phyloP scores from a whole-genome alignment of 2,329 filamentous ascomycete species.

The Ceratocystis smalleyi region DNA sequence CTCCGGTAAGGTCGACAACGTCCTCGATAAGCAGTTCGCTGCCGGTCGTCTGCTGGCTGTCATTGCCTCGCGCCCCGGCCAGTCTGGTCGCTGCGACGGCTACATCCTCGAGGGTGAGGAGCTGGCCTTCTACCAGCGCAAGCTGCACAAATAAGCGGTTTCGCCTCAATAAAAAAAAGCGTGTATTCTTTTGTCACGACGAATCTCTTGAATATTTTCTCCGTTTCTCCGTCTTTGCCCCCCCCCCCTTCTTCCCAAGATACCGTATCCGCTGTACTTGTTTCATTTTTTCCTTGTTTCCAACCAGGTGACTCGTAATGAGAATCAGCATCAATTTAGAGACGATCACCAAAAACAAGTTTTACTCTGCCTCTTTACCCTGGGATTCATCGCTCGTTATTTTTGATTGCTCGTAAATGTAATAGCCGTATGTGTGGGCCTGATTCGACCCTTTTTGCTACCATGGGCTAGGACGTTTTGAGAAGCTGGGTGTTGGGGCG shows the following conservation, averaged over 20 bases:
- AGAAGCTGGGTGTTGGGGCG: too few species aligned
- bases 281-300: constrained; percentile 4
- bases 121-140: constrained; percentile 99
- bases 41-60: constrained; percentile 94
- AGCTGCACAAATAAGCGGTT: constrained; percentile 81
- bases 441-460: too few species aligned
- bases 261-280: not conserved
- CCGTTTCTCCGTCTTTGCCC: too few species aligned
- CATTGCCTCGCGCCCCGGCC: constrained; percentile 80
- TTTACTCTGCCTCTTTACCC: not conserved
- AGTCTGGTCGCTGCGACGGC: constrained; percentile 91
- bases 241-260: not conserved
- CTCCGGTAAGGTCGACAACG: constrained; percentile 78
- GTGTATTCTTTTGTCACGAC: constrained; percentile 13
- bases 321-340: not conserved
- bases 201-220: not conserved
- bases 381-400: not conserved
- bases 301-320: not conserved
- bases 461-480: too few species aligned
- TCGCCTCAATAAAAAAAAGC: constrained; percentile 18
- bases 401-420: not conserved
- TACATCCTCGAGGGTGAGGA: constrained; percentile 99
- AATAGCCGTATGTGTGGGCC: too few species aligned
- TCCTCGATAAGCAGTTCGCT: constrained; percentile 98
- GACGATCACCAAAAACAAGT: constrained; percentile 2